These are phyloP conservation scores for Solanum chmielewskii DNA, from an alignment of 257 asterid genomes.

Conservation along the genomic window DNA sequence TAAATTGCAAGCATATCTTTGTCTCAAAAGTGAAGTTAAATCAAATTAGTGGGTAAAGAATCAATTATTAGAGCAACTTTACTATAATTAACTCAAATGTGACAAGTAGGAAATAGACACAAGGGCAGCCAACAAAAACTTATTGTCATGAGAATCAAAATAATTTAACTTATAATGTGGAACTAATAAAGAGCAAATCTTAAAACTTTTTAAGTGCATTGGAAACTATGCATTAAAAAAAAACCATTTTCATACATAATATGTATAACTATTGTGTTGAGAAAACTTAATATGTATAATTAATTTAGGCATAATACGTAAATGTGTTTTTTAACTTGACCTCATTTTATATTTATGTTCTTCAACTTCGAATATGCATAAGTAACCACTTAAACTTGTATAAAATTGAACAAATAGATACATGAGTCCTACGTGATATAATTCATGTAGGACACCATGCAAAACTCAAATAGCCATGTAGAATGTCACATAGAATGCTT, in stretches of 20 bases:
- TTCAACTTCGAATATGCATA: too few species aligned
- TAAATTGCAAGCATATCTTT: neutral
- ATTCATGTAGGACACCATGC: neutral
- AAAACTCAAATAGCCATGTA: neutral
- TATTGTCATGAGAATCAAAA: neutral
- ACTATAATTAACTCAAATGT: neutral
- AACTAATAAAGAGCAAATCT: neutral
- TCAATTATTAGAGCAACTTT: neutral
- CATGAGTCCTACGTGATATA: too few species aligned
- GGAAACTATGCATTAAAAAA: neutral
- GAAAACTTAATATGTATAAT: neutral
- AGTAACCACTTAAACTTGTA: too few species aligned
- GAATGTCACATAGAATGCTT: neutral
- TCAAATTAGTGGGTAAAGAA: neutral
- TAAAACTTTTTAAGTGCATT: neutral
- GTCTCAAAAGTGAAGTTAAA: neutral
- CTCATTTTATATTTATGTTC: too few species aligned
- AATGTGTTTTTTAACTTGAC: too few species aligned
- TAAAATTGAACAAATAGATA: too few species aligned
- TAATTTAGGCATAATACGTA: neutral
- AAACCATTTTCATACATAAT: too few species aligned
- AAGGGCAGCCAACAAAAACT: neutral
- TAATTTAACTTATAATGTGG: neutral
- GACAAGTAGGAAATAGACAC: neutral
- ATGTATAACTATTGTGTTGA: neutral